phyloP scores from a whole-genome alignment of 106 monocot genomes.

The Apostasia ramifera region DNA sequence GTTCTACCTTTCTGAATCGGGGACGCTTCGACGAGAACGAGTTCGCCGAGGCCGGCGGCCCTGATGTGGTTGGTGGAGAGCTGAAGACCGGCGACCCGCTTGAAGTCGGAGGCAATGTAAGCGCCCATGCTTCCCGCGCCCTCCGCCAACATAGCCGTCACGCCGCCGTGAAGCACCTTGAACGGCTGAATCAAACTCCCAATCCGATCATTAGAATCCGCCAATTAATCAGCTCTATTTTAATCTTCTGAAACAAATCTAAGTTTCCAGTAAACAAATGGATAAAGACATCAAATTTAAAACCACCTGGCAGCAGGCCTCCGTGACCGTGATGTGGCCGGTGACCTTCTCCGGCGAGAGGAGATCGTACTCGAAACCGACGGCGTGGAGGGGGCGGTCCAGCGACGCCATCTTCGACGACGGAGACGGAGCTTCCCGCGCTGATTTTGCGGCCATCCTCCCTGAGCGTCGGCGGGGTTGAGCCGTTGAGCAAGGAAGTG shows the following conservation, averaged over 20 bases:
- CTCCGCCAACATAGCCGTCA: slow-evolving; percentile 56
- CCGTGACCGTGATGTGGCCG: slow-evolving; percentile 45
- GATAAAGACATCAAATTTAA: neutral
- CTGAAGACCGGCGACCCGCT: slow-evolving; percentile 41
- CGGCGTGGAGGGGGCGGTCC: slow-evolving; percentile 29
- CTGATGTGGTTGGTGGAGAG: slow-evolving; percentile 47
- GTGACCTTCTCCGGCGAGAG: slow-evolving; percentile 37
- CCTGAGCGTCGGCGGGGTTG: neutral
- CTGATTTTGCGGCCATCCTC: neutral
- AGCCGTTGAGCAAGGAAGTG: too few relatives aligned
- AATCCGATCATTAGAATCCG: neutral
- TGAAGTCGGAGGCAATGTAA: slow-evolving; percentile 34
- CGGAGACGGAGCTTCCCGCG: neutral
- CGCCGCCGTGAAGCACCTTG: slow-evolving; percentile 41
- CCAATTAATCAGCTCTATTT: too few relatives aligned
- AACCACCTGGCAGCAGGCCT: slow-evolving; percentile 48
- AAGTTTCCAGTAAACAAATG: neutral
- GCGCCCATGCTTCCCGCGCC: slow-evolving; percentile 49
- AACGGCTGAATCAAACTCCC: slow-evolving; percentile 32
- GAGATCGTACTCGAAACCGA: slow-evolving; percentile 41
- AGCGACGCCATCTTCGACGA: slow-evolving; percentile 11
- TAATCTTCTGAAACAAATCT: neutral
- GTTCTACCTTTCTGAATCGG: slow-evolving; percentile 42
- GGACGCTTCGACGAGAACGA: slow-evolving; percentile 25
- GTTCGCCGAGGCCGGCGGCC: slow-evolving; percentile 36